Evolutionary conservation across 805 yeast species (phyloP).

Genomic region (Wickerhamomyces strasburgensis): DNA sequence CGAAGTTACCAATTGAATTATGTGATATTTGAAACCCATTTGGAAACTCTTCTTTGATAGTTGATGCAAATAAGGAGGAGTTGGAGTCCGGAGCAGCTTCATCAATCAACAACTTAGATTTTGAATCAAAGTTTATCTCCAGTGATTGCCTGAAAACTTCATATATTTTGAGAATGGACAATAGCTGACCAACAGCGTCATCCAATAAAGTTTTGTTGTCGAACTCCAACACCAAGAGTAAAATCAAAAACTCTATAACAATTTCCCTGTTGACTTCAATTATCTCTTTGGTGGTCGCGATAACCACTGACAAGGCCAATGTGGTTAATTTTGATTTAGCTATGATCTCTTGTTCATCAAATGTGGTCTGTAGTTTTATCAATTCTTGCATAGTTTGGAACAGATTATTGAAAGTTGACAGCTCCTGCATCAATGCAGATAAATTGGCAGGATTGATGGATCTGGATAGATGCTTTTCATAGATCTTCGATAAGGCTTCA

Average conservation of each 20-base stretch:
- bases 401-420: constrained; percentile 35
- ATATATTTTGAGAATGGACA: constrained; percentile 17
- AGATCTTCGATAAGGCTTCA: constrained; percentile 28
- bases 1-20: constrained; percentile 10
- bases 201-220: constrained; percentile 24
- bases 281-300: constrained; percentile 27
- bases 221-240: constrained; percentile 34
- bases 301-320: constrained; percentile 19
- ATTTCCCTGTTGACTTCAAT: constrained; percentile 28
- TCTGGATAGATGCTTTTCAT: constrained; percentile 36
- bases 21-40: constrained; percentile 15
- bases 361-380: constrained; percentile 24
- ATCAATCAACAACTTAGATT: constrained; percentile 19
- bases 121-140: constrained; percentile 12
- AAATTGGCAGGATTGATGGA: constrained; percentile 36
- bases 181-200: constrained; percentile 13
- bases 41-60: constrained; percentile 8
- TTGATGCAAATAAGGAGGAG: constrained; percentile 11
- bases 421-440: constrained; percentile 34
- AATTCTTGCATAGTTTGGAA: constrained; percentile 33
- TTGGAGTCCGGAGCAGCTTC: constrained; percentile 7
- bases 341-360: neutral
- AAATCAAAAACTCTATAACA: constrained; percentile 29
- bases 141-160: constrained; percentile 15
- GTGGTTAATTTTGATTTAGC: constrained; percentile 18